phyloP scores from a whole-genome alignment of 345 rosid genomes.

The Populus deltoides region DNA sequence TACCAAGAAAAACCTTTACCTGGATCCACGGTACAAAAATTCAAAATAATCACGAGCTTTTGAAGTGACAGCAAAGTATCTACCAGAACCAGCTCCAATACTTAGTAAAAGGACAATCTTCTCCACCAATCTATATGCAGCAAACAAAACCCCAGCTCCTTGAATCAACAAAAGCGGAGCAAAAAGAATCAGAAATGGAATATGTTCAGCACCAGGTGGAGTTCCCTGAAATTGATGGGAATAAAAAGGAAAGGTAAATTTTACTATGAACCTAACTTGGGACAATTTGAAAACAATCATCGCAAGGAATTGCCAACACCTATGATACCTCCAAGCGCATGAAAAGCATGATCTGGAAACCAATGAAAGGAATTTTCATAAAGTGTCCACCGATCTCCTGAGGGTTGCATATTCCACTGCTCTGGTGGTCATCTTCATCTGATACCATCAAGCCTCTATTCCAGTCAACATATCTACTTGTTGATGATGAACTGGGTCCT shows the following conservation, averaged over 20 bases:
- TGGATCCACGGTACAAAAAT: conserved; percentile 76
- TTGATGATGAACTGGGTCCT: conserved; percentile 56
- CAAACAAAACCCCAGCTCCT: conserved; percentile 77
- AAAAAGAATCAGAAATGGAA: conserved; percentile 52
- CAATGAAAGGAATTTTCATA: conserved; percentile 73
- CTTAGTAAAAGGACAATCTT: conserved; percentile 45
- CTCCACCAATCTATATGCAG: conserved; percentile 61
- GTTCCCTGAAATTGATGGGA: conserved; percentile 56
- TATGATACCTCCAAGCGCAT: conserved; percentile 79
- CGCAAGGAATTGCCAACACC: conserved; percentile 5
- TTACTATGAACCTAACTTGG: conserved; percentile 6
- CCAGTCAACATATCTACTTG: conserved; percentile 63
- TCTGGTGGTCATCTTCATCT: conserved; percentile 54
- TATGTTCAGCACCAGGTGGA: conserved; percentile 60
- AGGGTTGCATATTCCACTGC: conserved; percentile 52
- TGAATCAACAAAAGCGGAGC: conserved; percentile 71
- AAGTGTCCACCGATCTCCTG: conserved; percentile 90
- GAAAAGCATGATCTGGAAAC: conserved; percentile 74
- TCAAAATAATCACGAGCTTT: conserved; percentile 64
- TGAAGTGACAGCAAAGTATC: conserved; percentile 44
- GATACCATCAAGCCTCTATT: conserved; percentile 61
- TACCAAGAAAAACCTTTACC: conserved; percentile 35
- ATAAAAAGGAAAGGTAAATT: background rate
- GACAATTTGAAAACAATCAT: background rate
- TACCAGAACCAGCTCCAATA: conserved; percentile 43